Percentiles rank a stretch among this genome's conserved stretches.
These are phyloP conservation scores for Tritrichomonas musculus DNA, from an alignment of 208 protist genomes.

Conservation along the genomic window DNA sequence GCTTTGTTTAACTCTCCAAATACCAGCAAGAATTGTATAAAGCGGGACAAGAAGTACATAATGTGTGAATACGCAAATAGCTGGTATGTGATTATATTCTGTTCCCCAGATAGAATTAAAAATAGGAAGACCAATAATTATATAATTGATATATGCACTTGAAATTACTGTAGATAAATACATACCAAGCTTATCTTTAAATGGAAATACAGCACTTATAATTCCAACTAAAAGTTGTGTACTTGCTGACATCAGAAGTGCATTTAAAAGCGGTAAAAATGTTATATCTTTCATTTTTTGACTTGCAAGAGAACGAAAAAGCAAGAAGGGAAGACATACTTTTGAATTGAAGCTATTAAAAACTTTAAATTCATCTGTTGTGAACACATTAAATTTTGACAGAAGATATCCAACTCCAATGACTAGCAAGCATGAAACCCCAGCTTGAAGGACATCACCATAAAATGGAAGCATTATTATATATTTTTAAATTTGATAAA, in stretches of 20 bases:
- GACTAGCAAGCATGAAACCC: neutral
- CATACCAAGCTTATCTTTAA: neutral
- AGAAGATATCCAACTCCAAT: neutral
- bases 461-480: neutral
- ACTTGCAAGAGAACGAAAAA: neutral
- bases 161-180: neutral
- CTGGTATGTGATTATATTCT: neutral
- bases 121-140: slow-evolving; percentile 26
- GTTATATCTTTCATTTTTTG: neutral
- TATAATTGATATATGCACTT: neutral
- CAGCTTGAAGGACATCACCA: neutral
- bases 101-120: neutral
- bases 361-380: neutral
- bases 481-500: no score
- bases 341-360: neutral
- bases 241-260: neutral
- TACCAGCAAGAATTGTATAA: neutral
- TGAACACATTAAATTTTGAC: neutral
- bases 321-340: neutral
- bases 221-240: neutral
- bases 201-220: neutral
- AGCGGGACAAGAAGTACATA: neutral
- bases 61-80: neutral
- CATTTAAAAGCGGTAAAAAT: neutral
- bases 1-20: neutral